These are phyloP conservation scores for Pyrenophora graminea DNA, from an alignment of 2,329 filamentous ascomycete species.

Conservation along the genomic window DNA sequence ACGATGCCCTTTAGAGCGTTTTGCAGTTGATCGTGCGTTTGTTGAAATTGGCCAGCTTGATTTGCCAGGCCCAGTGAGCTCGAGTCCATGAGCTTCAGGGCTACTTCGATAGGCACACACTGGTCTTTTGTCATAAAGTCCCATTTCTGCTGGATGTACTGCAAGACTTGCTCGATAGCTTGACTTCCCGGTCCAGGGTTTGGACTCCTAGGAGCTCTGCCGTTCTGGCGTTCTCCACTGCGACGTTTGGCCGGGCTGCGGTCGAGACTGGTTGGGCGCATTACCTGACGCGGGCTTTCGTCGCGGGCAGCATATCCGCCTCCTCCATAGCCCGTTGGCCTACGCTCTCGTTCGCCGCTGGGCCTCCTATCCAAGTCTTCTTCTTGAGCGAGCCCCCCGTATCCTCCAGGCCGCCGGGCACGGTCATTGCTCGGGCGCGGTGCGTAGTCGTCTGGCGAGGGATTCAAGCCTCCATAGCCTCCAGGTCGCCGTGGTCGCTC, in stretches of 20 bases:
- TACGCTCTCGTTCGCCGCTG: slow-evolving; percentile 27
- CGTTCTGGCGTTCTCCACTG: slow-evolving; percentile 43
- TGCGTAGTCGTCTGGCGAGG: slow-evolving; percentile 21
- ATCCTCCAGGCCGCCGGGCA: slow-evolving; percentile 29
- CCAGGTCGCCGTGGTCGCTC: slow-evolving; percentile 41
- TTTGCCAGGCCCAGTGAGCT: slow-evolving; percentile 92
- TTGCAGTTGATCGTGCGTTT: slow-evolving; percentile 86
- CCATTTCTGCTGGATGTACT: slow-evolving; percentile 87
- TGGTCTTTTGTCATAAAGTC: slow-evolving; percentile 86
- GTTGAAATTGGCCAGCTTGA: slow-evolving; percentile 82
- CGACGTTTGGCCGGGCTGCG: slow-evolving; percentile 48
- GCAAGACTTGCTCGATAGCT: slow-evolving; percentile 65
- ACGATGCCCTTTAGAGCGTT: slow-evolving; percentile 91
- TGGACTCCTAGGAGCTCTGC: slow-evolving; percentile 33
- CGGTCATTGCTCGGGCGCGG: slow-evolving; percentile 26
- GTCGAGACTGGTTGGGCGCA: slow-evolving; percentile 49
- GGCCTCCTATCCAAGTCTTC: slow-evolving; percentile 29
- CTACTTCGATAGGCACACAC: slow-evolving; percentile 90
- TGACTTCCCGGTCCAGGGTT: slow-evolving; percentile 47
- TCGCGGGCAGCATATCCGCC: slow-evolving; percentile 28
- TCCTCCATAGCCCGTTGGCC: slow-evolving; percentile 46
- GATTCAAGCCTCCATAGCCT: slow-evolving; percentile 34
- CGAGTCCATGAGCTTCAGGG: slow-evolving; percentile 90
- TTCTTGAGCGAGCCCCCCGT: slow-evolving; percentile 36
- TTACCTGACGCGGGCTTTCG: slow-evolving; percentile 37